Conservation (phyloP, 2,329 filamentous ascomycete species). For the Cryphonectria nitschkei region DNA sequence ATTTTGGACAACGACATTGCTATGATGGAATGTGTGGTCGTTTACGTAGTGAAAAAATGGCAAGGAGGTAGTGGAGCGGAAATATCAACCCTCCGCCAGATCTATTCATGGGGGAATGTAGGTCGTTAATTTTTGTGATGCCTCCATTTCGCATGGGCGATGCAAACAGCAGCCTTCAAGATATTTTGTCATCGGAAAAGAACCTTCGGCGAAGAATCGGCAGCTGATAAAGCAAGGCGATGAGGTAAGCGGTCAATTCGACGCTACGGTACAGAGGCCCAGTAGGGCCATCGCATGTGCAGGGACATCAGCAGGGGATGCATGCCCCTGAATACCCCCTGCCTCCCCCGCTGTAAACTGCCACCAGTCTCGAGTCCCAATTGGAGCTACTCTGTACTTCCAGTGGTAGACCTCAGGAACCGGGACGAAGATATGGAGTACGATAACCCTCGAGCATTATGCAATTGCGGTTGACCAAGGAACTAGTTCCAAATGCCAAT, state of each 20-base stretch:
- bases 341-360: background rate
- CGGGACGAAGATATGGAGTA: background rate
- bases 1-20: conserved; percentile 70
- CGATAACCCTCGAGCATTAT: background rate
- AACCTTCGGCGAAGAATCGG: conserved; percentile 24
- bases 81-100: background rate
- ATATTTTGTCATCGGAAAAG: conserved; percentile 23
- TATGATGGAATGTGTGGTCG: too few species aligned
- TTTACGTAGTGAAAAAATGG: background rate
- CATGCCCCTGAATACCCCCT: conserved; percentile 12
- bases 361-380: background rate
- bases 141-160: conserved; percentile 20
- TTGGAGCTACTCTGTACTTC: background rate
- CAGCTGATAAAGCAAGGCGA: conserved; percentile 29
- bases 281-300: background rate
- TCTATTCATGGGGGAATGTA: conserved; percentile 1
- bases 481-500: background rate
- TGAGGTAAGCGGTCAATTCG: background rate
- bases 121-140: background rate
- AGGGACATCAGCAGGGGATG: conserved; percentile 5
- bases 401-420: background rate
- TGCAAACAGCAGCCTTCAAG: background rate
- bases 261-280: background rate
- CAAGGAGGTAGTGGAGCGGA: background rate
- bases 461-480: background rate